These are phyloP conservation scores for Tilletiopsis washingtonensis DNA, from an alignment of 1,284 basidiomycete species.

Conservation along the genomic window DNA sequence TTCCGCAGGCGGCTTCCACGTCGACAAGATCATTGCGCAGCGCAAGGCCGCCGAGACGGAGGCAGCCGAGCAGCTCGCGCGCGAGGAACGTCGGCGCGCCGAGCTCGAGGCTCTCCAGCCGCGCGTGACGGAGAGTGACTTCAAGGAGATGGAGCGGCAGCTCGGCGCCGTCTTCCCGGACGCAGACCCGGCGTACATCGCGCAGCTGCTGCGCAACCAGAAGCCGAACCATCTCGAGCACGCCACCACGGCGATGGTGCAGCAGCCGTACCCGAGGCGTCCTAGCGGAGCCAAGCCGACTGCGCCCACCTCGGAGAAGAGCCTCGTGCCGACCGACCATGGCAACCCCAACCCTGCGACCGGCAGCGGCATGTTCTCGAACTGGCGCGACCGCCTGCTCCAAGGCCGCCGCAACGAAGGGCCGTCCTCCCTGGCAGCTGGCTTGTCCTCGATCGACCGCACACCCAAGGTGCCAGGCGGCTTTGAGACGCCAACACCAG, in stretches of 20 bases:
- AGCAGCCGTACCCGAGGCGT: constrained; percentile 26
- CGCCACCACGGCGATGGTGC: constrained; percentile 39
- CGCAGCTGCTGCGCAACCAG: constrained; percentile 29
- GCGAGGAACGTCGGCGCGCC: constrained; percentile 33
- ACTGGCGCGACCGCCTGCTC: constrained; percentile 8
- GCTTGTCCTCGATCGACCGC: neutral
- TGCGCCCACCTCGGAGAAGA: too few relatives aligned
- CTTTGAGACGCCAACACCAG: neutral
- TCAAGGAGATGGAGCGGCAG: constrained; percentile 22
- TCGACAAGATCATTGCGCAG: constrained; percentile 81
- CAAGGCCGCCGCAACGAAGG: neutral
- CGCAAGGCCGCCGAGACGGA: constrained; percentile 64
- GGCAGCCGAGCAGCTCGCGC: constrained; percentile 51
- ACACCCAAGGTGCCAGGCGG: neutral
- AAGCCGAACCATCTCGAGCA: constrained; percentile 38
- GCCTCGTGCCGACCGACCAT: too few relatives aligned
- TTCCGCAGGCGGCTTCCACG: constrained; percentile 65
- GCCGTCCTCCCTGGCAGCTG: neutral
- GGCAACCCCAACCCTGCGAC: constrained; percentile 3
- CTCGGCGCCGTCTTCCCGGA: constrained; percentile 46
- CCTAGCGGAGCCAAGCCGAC: too few relatives aligned
- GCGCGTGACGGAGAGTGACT: constrained; percentile 1
- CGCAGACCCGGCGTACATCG: constrained; percentile 39
- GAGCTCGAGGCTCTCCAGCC: constrained; percentile 33
- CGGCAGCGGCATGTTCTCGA: constrained; percentile 15